phyloP scores from a whole-genome alignment of 805 yeast genomes.

The Yarrowia alimentaria region DNA sequence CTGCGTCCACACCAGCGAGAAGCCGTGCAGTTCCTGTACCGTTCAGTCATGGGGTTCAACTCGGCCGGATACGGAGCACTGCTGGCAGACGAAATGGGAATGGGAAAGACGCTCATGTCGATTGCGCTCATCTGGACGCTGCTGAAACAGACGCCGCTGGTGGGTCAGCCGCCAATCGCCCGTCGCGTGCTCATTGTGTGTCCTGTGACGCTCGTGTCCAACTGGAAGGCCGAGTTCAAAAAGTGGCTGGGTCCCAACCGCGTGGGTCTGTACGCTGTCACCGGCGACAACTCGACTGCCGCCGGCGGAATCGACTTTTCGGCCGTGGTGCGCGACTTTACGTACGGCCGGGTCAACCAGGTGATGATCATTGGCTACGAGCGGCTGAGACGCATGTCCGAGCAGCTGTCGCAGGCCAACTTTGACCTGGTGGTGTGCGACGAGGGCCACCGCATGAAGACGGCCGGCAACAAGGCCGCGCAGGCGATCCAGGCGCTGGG shows the following conservation, averaged over 20 bases:
- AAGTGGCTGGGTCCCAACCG: conserved; percentile 79
- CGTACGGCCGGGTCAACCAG: conserved; percentile 70
- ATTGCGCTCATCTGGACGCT: conserved; percentile 83
- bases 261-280: conserved; percentile 59
- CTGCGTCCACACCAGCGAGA: conserved; percentile 85
- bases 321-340: conserved; percentile 59
- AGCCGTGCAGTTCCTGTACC: conserved; percentile 78
- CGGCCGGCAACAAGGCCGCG: conserved; percentile 65
- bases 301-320: conserved; percentile 47
- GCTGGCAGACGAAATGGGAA: conserved; percentile 96
- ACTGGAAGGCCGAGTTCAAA: conserved; percentile 84
- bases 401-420: conserved; percentile 37
- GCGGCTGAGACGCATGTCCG: conserved; percentile 57
- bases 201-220: conserved; percentile 83
- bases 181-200: conserved; percentile 75
- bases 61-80: conserved; percentile 64
- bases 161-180: conserved; percentile 42
- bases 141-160: conserved; percentile 44
- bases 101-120: conserved; percentile 86
- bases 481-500: conserved; percentile 58
- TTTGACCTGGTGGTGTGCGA: conserved; percentile 83
- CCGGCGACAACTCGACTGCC: conserved; percentile 3
- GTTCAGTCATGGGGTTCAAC: conserved; percentile 72
- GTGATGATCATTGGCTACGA: conserved; percentile 88
- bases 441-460: conserved; percentile 91